Percentiles rank a stretch among this genome's conserved stretches.
Conservation (phyloP, 495 filamentous ascomycete species). For the Rhizodiscina lignyota region DNA sequence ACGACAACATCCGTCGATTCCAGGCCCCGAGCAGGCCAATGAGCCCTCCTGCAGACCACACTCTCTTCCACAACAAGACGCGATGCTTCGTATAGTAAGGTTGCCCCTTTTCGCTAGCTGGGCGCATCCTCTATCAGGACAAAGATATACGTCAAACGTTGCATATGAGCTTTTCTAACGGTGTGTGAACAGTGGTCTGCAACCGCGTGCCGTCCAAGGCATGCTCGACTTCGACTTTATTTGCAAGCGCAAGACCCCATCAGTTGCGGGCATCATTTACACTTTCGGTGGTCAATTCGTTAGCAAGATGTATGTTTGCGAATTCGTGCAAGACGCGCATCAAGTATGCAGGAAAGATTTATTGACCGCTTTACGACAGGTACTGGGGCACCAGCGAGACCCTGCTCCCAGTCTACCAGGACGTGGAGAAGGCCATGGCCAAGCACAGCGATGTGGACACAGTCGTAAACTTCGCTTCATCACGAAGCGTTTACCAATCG, state of each 20-base stretch:
- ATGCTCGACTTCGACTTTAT: conserved; percentile 99
- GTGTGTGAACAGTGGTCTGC: conserved; percentile 69
- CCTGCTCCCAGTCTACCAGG: conserved; percentile 94
- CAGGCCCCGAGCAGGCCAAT: conserved; percentile 78
- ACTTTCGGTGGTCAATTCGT: conserved; percentile 99
- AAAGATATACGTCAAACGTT: too few species aligned
- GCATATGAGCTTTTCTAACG: too few species aligned
- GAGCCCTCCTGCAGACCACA: conserved; percentile 68
- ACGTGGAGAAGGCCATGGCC: conserved; percentile 79
- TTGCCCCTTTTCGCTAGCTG: not conserved
- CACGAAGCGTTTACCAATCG: conserved; percentile 91
- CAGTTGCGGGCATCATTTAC: conserved; percentile 98
- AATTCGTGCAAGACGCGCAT: not conserved
- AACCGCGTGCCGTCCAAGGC: conserved; percentile 94
- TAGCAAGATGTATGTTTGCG: conserved; percentile 72
- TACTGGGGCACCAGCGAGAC: conserved; percentile 99
- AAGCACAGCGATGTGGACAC: conserved; percentile 97
- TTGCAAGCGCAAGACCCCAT: conserved; percentile 93
- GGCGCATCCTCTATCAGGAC: too few species aligned
- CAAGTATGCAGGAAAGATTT: conserved; percentile 6
- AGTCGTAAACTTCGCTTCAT: conserved; percentile 98
- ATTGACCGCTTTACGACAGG: conserved; percentile 25
- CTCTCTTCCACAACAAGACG: conserved; percentile 96
- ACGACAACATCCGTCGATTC: conserved; percentile 98
- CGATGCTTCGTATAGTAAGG: conserved; percentile 96